Evolutionary conservation across 495 filamentous ascomycete species (phyloP), one percentile per base, ranked within the genome.

Genomic region (Xeromyces bisporus): DNA sequence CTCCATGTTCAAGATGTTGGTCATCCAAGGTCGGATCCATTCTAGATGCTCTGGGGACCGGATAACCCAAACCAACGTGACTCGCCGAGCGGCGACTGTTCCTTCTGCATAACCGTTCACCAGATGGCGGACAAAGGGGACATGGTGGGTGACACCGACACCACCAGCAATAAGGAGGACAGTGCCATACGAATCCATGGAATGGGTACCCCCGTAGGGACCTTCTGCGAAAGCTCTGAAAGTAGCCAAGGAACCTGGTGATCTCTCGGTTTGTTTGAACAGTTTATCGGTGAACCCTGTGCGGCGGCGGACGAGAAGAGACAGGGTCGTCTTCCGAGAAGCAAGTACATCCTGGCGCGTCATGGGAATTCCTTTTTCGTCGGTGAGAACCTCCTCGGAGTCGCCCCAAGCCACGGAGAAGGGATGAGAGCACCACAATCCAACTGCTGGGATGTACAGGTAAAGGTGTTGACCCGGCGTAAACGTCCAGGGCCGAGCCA

Each of bases 1-100:
- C 6, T 80, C 73, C 75, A 93, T 75, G 24, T 64, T 64, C 34
- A 94, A 60, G 32, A 96, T 77, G 38, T 66, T 64, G 35, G 84
- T 84, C 80, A 97, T 92, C 80, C 80, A 96, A 9, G 81, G 78
- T 5, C 80, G 67, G 41, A 85, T 81, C 89, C 89, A 97, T 53
- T 92, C 82, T 7, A 93, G 63, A 37, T 86, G 71, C 34, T 91
- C 83, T 8, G 73, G 73, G 24, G 84, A 79, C 36, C 84, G 81
- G 35, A 94, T 76, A 42, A 91, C 74, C 89, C 89, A 96, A 36
- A 93, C 71, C 17, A 97, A 72, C 1, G 72, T 75, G 23, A 94
- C 56, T 21, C 73, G 73, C 31, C 85, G 77, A 3, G 81, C 80
- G 2, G 86, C 86, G 21, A 78, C 71, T 10, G 70, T 84, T 31